Evolutionary conservation across 2,329 filamentous ascomycete genomes (phyloP).

Genomic region (Madurella mycetomatis): DNA sequence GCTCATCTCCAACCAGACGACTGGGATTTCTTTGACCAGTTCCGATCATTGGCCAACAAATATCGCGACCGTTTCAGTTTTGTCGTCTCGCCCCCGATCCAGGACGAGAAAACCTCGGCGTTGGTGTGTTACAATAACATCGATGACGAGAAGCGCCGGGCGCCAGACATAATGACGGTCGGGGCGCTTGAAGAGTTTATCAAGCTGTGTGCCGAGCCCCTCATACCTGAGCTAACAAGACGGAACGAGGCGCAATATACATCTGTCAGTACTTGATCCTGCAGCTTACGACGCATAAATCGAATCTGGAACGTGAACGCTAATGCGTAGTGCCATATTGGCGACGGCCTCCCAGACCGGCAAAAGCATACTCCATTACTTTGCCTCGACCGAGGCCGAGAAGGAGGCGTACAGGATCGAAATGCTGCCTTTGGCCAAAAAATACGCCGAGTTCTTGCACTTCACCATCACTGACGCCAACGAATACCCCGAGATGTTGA

Average conservation of each 20-base stretch:
- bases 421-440: slow-evolving; percentile 39
- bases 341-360: slow-evolving; percentile 15
- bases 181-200: slow-evolving; percentile 37
- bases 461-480: slow-evolving; percentile 44
- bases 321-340: no score
- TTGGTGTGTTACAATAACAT: slow-evolving; percentile 39
- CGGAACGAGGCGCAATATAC: slow-evolving; percentile 40
- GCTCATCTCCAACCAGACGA: slow-evolving; percentile 34
- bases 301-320: no score
- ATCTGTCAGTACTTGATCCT: slow-evolving; percentile 29
- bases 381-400: slow-evolving; percentile 30
- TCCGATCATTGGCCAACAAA: slow-evolving; percentile 32
- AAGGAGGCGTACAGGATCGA: slow-evolving; percentile 33
- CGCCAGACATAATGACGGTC: slow-evolving; percentile 32
- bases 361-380: slow-evolving; percentile 31
- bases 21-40: slow-evolving; percentile 30
- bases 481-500: slow-evolving; percentile 42
- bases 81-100: slow-evolving; percentile 26
- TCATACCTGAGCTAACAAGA: slow-evolving; percentile 42
- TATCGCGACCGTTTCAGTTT: slow-evolving; percentile 41
- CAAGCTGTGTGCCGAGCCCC: slow-evolving; percentile 34
- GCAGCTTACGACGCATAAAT: no score
- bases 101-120: slow-evolving; percentile 6
- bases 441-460: slow-evolving; percentile 42
- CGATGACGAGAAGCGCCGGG: slow-evolving; percentile 34